Evolutionary conservation across 345 rosid genomes (phyloP).

Genomic region (Corymbia maculata): DNA sequence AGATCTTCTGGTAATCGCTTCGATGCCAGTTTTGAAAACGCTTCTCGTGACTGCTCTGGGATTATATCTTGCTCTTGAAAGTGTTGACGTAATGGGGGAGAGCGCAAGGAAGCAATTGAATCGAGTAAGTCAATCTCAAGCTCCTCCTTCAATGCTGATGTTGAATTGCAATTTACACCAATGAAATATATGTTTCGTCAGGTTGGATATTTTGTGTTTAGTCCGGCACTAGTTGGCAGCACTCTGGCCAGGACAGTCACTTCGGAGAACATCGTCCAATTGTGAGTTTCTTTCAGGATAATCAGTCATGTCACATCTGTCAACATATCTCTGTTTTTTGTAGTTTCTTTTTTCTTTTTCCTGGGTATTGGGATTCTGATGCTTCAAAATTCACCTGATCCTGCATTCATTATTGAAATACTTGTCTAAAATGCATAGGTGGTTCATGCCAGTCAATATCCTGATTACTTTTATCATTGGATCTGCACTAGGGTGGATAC

Average conservation of each 20-base stretch:
- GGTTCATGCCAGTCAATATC: constrained; percentile 55
- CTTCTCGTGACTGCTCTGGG: constrained; percentile 29
- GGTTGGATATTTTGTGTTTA: constrained; percentile 30
- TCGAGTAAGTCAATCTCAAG: constrained; percentile 1
- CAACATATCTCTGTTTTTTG: not conserved
- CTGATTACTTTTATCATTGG: constrained; percentile 28
- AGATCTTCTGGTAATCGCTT: constrained; percentile 17
- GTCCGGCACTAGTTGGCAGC: constrained; percentile 30
- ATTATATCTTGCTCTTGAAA: constrained; percentile 20
- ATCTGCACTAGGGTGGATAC: constrained; percentile 38
- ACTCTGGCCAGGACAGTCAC: constrained; percentile 30
- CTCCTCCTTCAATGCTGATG: not conserved
- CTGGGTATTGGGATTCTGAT: not conserved
- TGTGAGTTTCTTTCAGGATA: constrained; percentile 19
- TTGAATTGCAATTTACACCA: not conserved
- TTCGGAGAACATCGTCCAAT: constrained; percentile 9
- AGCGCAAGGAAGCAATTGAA: constrained; percentile 17
- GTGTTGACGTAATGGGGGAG: constrained; percentile 19
- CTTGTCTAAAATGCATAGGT: constrained; percentile 5
- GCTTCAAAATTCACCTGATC: not conserved
- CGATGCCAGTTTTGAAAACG: constrained; percentile 27
- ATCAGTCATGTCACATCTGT: not conserved
- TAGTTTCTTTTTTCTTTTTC: not conserved
- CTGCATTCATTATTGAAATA: not conserved
- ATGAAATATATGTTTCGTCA: not conserved